Evolutionary conservation across 1,284 basidiomycete species (phyloP).

Genomic region (Xanthoconium separans): DNA sequence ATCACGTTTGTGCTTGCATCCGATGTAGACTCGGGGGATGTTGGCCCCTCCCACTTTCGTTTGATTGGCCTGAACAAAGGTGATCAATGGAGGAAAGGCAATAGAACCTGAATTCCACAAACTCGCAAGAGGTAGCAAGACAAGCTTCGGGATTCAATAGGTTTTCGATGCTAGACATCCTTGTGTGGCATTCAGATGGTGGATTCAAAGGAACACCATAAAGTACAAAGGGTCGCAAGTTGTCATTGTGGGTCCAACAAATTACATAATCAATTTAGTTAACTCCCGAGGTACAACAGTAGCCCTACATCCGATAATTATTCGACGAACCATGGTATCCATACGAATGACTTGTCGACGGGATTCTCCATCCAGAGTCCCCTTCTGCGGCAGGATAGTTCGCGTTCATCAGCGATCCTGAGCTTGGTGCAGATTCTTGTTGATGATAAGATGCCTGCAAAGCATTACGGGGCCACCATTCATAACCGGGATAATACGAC

Average conservation of each 20-base stretch:
- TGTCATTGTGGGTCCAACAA: conserved; percentile 34
- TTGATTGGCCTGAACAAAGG: conserved; percentile 26
- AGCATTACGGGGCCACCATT: conserved; percentile 63
- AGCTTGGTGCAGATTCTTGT: conserved; percentile 5
- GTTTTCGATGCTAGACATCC: conserved; percentile 53
- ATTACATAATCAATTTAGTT: conserved; percentile 25
- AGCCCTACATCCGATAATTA: conserved; percentile 22
- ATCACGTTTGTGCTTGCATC: conserved; percentile 21
- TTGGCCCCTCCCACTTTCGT: conserved; percentile 16
- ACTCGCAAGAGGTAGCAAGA: conserved; percentile 40
- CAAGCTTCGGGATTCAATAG: conserved; percentile 53
- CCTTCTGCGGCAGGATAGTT: conserved; percentile 16
- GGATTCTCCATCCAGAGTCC: conserved; percentile 22
- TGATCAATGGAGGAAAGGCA: conserved; percentile 11
- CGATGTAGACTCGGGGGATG: conserved; percentile 27
- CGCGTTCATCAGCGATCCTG: conserved; percentile 10
- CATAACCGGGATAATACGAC: conserved; percentile 67
- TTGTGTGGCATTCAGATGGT: conserved; percentile 20
- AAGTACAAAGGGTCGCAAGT: conserved; percentile 4
- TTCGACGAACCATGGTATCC: conserved; percentile 17
- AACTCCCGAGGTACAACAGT: background rate
- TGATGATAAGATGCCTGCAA: conserved; percentile 20
- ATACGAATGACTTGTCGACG: conserved; percentile 19
- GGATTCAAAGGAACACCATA: conserved; percentile 9
- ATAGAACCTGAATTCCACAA: conserved; percentile 20